phyloP scores from a whole-genome alignment of 139 green algal species.

The Pseudopediastrum boryanum region DNA sequence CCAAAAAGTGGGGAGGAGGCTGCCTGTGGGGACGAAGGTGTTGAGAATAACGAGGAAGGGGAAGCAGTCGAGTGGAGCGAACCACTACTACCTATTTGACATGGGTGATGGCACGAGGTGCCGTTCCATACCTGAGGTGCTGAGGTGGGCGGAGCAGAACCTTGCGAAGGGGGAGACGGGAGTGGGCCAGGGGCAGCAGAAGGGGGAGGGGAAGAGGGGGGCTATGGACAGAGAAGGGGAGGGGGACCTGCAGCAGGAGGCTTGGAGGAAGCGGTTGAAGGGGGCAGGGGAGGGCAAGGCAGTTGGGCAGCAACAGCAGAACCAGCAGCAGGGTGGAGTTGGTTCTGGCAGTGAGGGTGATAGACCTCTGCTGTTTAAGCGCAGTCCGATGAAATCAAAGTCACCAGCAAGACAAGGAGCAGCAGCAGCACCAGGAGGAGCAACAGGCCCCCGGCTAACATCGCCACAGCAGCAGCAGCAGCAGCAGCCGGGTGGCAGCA shows the following conservation, averaged over 20 bases:
- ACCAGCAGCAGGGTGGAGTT: conserved; percentile 2
- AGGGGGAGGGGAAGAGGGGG: neutral
- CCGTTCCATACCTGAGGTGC: neutral
- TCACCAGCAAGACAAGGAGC: neutral
- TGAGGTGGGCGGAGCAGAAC: neutral
- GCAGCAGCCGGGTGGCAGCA: neutral
- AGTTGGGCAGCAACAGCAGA: neutral
- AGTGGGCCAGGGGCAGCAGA: conserved; percentile 1
- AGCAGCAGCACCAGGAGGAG: conserved; percentile 3
- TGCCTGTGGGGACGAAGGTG: too few species aligned
- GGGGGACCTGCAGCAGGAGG: neutral
- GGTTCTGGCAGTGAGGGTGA: neutral
- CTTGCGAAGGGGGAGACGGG: neutral
- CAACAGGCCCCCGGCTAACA: conserved; percentile 8
- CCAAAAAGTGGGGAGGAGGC: too few species aligned
- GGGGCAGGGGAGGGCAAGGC: neutral
- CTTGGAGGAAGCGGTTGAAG: too few species aligned
- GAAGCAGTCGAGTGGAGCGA: too few species aligned
- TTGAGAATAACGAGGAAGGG: too few species aligned
- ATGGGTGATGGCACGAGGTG: too few species aligned
- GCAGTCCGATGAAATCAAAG: neutral
- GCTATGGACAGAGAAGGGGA: neutral
- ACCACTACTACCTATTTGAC: too few species aligned
- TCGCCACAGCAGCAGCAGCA: conserved; percentile 8
- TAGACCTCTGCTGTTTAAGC: neutral